Percentiles rank a stretch among this genome's conserved stretches.
These are phyloP conservation scores for Mucuna pruriens DNA, from an alignment of 306 rosid species.

Conservation along the genomic window DNA sequence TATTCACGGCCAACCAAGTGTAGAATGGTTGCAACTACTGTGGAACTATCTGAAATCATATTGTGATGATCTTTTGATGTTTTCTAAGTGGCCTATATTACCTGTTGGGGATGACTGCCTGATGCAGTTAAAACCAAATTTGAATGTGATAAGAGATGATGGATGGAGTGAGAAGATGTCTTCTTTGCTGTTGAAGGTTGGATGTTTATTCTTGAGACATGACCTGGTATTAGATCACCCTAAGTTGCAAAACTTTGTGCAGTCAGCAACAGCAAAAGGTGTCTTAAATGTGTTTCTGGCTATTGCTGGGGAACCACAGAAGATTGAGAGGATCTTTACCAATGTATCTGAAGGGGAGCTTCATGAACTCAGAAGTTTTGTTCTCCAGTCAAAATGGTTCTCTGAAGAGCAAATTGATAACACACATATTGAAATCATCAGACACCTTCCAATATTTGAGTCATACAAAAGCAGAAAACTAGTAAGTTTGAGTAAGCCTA, in stretches of 20 bases:
- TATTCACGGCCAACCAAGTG: slow-evolving; percentile 87
- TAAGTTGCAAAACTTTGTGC: slow-evolving; percentile 76
- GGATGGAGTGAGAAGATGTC: slow-evolving; percentile 99
- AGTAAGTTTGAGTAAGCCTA: slow-evolving; percentile 78
- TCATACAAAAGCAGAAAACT: slow-evolving; percentile 80
- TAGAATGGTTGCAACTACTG: slow-evolving; percentile 87
- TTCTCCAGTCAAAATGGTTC: slow-evolving; percentile 98
- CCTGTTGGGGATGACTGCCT: slow-evolving; percentile 78
- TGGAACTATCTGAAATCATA: slow-evolving; percentile 86
- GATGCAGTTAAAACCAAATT: slow-evolving; percentile 75
- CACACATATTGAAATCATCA: slow-evolving; percentile 68
- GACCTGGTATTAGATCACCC: slow-evolving; percentile 87
- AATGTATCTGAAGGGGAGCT: slow-evolving; percentile 90
- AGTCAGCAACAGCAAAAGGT: slow-evolving; percentile 78
- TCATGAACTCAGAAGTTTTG: slow-evolving; percentile 88
- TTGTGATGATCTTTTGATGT: slow-evolving; percentile 80
- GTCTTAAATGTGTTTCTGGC: slow-evolving; percentile 76
- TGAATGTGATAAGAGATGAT: slow-evolving; percentile 79
- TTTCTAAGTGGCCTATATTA: slow-evolving; percentile 92
- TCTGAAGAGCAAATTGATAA: slow-evolving; percentile 71
- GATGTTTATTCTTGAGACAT: slow-evolving; percentile 78
- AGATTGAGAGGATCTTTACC: slow-evolving; percentile 67
- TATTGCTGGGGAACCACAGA: slow-evolving; percentile 74
- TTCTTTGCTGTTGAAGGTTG: slow-evolving; percentile 82
- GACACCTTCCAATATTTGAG: slow-evolving; percentile 84